A percentile compares a stretch with the other conserved stretches of the same genome.
phyloP scores from a whole-genome alignment of 2,329 filamentous ascomycete genomes.

The Neofusicoccum umdonicola region DNA sequence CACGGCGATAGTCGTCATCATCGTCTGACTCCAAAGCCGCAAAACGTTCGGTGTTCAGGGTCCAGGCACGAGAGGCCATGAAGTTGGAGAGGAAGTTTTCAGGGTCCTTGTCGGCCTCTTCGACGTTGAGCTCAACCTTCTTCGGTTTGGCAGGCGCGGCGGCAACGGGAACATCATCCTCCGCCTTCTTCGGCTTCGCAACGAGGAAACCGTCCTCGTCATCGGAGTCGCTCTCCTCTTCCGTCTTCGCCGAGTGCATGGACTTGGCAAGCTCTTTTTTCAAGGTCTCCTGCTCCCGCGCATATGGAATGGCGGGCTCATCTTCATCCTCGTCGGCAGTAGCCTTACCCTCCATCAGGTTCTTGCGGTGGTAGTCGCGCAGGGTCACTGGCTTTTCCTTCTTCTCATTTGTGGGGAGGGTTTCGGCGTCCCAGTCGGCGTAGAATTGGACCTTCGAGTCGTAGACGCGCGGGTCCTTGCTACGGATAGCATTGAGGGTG shows the following conservation, averaged over 20 bases:
- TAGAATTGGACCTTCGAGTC: conserved; percentile 80
- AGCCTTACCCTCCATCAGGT: conserved; percentile 70
- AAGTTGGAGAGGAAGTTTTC: conserved; percentile 95
- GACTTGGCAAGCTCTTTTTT: conserved; percentile 76
- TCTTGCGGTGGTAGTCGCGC: conserved; percentile 87
- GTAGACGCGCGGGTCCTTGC: conserved; percentile 89
- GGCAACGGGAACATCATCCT: conserved; percentile 18
- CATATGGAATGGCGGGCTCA: conserved; percentile 66
- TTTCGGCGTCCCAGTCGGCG: conserved; percentile 58
- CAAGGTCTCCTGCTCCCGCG: conserved; percentile 81
- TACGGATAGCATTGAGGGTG: conserved; percentile 81
- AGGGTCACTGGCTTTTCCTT: conserved; percentile 83
- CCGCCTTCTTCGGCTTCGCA: conserved; percentile 54
- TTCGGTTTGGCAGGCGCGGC: conserved; percentile 32
- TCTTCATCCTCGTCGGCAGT: conserved; percentile 61
- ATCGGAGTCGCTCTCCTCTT: conserved; percentile 44
- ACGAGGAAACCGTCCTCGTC: conserved; percentile 71
- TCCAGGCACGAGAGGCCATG: conserved; percentile 87
- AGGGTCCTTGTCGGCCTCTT: conserved; percentile 80
- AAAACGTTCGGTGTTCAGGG: conserved; percentile 64
- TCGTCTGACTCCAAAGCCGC: conserved; percentile 91
- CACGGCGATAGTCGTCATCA: conserved; percentile 68
- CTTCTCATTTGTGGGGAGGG: conserved; percentile 41
- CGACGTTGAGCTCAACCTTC: conserved; percentile 57
- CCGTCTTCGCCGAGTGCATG: conserved; percentile 64